Conservation (phyloP, 2,329 filamentous ascomycete species). For the Xylariaceae sp. region DNA sequence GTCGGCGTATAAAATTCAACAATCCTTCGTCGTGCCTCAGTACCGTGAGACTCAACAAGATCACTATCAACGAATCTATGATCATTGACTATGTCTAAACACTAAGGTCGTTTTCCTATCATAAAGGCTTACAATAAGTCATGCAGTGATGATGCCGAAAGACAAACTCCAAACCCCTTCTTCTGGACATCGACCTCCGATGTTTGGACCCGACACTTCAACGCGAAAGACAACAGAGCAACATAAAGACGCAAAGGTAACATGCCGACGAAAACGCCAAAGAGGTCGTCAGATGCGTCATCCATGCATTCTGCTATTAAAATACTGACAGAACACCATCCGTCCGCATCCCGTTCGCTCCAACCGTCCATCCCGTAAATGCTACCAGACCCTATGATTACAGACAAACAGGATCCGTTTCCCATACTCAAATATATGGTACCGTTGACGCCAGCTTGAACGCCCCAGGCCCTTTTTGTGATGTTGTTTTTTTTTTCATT, state of each 20-base stretch:
- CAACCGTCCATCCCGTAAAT: constrained; percentile 19
- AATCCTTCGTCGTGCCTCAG: no score
- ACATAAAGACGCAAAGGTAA: neutral
- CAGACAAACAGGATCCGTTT: constrained; percentile 22
- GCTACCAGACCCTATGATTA: constrained; percentile 24
- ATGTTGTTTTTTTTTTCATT: neutral
- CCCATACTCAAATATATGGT: constrained; percentile 17
- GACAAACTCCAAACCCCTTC: neutral
- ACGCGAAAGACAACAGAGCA: neutral
- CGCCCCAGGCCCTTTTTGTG: constrained; percentile 6
- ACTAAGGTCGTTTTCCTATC: no score
- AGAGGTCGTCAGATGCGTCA: neutral
- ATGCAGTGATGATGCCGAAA: neutral
- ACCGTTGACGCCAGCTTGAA: constrained; percentile 26
- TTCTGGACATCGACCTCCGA: no score
- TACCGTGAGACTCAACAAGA: no score
- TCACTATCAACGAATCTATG: no score
- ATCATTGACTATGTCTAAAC: no score
- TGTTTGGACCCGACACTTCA: no score
- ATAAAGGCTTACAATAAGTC: neutral
- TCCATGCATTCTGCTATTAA: neutral
- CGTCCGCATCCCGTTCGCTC: neutral
- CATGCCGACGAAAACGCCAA: neutral
- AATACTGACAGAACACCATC: neutral
- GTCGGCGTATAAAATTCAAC: no score